Evolutionary conservation across 2,329 filamentous ascomycete genomes (phyloP).

Genomic region (Taxawa tesnikishii): DNA sequence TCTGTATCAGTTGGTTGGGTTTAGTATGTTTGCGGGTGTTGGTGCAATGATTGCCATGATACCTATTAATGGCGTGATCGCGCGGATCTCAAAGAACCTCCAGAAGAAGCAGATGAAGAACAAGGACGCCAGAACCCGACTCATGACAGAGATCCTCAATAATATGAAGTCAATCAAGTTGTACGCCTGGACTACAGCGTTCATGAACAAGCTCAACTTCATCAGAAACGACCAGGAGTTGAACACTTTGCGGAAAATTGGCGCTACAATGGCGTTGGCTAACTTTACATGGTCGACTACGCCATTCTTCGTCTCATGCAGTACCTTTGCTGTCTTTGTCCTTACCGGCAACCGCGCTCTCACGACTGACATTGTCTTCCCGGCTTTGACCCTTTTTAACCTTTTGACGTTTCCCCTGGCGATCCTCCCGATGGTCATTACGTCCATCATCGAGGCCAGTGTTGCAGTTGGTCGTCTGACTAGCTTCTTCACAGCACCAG

Average conservation of each 20-base stretch:
- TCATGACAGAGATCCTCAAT: slow-evolving; percentile 96
- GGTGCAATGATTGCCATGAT: slow-evolving; percentile 97
- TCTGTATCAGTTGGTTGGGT: slow-evolving; percentile 85
- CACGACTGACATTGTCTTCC: slow-evolving; percentile 92
- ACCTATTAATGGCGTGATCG: slow-evolving; percentile 85
- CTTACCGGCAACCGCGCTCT: slow-evolving; percentile 68
- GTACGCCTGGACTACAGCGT: slow-evolving; percentile 93
- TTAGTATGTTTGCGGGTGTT: slow-evolving; percentile 91
- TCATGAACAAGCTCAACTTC: slow-evolving; percentile 94
- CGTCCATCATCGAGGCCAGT: slow-evolving; percentile 87
- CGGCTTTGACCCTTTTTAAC: slow-evolving; percentile 86
- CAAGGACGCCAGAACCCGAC: slow-evolving; percentile 81
- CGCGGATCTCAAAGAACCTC: slow-evolving; percentile 81
- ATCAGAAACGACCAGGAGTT: slow-evolving; percentile 93
- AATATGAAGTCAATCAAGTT: slow-evolving; percentile 99
- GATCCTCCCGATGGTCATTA: slow-evolving; percentile 95
- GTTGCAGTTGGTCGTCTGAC: slow-evolving; percentile 83
- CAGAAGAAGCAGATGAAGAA: slow-evolving; percentile 99
- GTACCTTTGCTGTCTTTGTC: slow-evolving; percentile 90
- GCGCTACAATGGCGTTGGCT: slow-evolving; percentile 81
- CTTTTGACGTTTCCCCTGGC: slow-evolving; percentile 89
- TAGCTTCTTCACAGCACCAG: slow-evolving; percentile 73
- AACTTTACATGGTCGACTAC: slow-evolving; percentile 98
- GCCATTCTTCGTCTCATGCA: slow-evolving; percentile 93
- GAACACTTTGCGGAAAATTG: slow-evolving; percentile 91